Base-by-base conservation (phyloP, 2,329 filamentous ascomycete species). In the Byssoonygena ceratinophila region DNA sequence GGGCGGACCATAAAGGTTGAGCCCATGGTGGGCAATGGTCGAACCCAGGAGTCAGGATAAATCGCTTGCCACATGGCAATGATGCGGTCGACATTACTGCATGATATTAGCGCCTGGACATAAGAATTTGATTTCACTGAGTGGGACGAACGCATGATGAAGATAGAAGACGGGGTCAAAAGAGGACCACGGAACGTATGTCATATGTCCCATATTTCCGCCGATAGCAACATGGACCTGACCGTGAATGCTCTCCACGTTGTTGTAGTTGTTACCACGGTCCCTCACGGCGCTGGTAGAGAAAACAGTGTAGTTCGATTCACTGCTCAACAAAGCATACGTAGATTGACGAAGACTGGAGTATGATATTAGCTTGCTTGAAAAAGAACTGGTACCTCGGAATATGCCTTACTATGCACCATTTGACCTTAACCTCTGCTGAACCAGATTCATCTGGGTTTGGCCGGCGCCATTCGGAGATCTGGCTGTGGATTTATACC, bases 141-240 rank as follows among this genome's bases (percentile, higher is more conserved):
- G 23, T 18, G 29, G 29, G 12, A 59, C 68, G 54, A 58, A 72
- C 71, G 66, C 60, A 60, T 91, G 87, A 61, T 91, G 85, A 7
- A 91, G 69, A 68, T 84, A 86, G 67, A 91, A 90, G 11, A 87
- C 71, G 0, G 87, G 87, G 62, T 94, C 87, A 63, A 87, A 94
- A 0, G 84, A 79, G 1, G 86, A 85, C 59, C 84, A 84, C 16
- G 81, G 79, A 29, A 82, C 80, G 65, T 79, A 84, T 39, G 77
- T 79, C 79, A 85, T 84, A 60, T 87, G 84, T 1, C 84, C 83
- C 32, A 75, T 74, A 54, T 69, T 66, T 50, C 76, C 69, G 29
- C 78, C 85, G 2, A 76, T 73, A 46, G 77, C 72, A 29, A 76
- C 76, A 57, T 76, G 74, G 31, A 76, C 68, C 27, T 62, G 65